Base-by-base conservation (phyloP, 495 filamentous ascomycete genomes). In the Entonaema liquescens region DNA sequence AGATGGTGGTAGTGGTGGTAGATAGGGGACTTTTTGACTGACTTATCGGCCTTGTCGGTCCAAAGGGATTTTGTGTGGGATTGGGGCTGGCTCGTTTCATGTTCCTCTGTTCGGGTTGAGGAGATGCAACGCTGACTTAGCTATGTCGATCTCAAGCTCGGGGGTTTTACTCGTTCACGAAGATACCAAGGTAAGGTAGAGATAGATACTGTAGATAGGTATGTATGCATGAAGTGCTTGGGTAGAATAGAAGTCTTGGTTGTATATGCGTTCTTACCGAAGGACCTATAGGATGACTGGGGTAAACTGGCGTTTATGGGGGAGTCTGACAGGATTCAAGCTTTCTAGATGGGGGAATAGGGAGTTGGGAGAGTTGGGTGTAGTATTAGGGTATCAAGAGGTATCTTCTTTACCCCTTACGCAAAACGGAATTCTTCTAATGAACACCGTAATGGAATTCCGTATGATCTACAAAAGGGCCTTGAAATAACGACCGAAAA, bases 1-100 rank as follows among this genome's bases (percentile, higher is more conserved):
- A 4, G n/a, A 5, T 42, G 38, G 5, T 33, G 5, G 31, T 6
- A 33, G 31, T 33, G 11, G 31, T 33, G 15, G 38, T 42, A 19
- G 17, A 50, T 50, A 29, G 47, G 47, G 42, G 59, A 8, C 40
- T 52, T 50, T n/a, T 17, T n/a, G 28, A 35, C 36, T 36, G 21
- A 29, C 40, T 17, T 28, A 56, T 56, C 31, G 17, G 17, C 40
- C 57, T 19, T 19, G 25, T 53, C 49, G 49, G 23, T 53, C 26
- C 25, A 28, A 33, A 42, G 19, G 63, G 35, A 59, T 53, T 9
- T 9, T 33, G 31, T 54, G 61, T 42, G 47, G 63, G 63, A 67
- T 67, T 23, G 44, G 55, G 63, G 63, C 55, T 54, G 49, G 65
- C 26, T 67, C 26, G 65, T 67, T 67, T 67, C 65, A 67, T 44